Evolutionary conservation across 768 basidiomycete genomes (phyloP).

Genomic region (Cystofilobasidium macerans): DNA sequence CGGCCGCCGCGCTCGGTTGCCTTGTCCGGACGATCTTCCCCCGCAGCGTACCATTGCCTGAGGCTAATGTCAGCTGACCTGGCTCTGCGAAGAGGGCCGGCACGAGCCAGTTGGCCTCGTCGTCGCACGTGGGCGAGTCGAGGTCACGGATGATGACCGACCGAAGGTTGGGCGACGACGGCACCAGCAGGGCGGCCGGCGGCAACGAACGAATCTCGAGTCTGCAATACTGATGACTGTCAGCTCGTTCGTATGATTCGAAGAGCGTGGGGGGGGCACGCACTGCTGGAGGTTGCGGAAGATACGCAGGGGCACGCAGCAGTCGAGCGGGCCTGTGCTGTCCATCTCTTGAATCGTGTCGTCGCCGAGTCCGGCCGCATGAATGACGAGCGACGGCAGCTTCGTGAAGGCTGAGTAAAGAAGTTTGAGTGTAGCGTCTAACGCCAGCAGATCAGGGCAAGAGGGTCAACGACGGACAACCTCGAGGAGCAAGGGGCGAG

Average conservation of each 20-base stretch:
- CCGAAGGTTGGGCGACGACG: conserved; percentile 19
- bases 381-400: conserved; percentile 63
- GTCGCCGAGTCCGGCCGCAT: conserved; percentile 25
- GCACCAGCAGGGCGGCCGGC: conserved; percentile 16
- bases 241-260: too few species aligned
- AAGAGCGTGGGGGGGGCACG: not conserved
- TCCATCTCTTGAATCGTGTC: conserved; percentile 22
- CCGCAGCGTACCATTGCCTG: not conserved
- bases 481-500: not conserved
- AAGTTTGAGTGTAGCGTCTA: conserved; percentile 69
- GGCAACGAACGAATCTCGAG: conserved; percentile 21
- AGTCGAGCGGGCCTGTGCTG: conserved; percentile 47
- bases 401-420: conserved; percentile 84
- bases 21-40: not conserved
- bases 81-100: conserved; percentile 4
- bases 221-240: not conserved
- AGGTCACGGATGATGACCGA: conserved; percentile 17
- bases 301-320: conserved; percentile 64
- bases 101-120: conserved; percentile 23
- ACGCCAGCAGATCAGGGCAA: conserved; percentile 53
- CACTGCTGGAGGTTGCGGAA: conserved; percentile 65
- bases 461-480: conserved; percentile 13
- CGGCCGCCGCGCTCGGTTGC: conserved; percentile 12
- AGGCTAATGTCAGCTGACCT: not conserved
- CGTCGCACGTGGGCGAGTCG: conserved; percentile 17